Evolutionary conservation across 345 rosid genomes (phyloP).

Genomic region (Syzygium grande): DNA sequence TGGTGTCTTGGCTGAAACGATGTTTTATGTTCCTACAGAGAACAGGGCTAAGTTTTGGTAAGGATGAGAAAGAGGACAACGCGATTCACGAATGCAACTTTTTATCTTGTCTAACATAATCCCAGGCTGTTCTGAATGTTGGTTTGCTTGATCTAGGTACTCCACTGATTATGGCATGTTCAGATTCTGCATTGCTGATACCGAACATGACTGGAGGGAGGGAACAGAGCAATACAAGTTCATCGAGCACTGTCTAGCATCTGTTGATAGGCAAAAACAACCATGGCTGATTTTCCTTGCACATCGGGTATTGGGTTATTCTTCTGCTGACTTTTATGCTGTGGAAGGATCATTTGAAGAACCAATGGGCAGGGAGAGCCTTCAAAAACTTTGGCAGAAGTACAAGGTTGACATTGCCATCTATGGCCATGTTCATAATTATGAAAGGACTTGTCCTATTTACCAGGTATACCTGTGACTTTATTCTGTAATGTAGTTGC

Average conservation of each 20-base stretch:
- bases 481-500: neutral
- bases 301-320: conserved; percentile 75
- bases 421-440: conserved; percentile 79
- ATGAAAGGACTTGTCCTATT: conserved; percentile 71
- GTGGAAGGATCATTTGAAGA: conserved; percentile 50
- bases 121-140: neutral
- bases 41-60: conserved; percentile 66
- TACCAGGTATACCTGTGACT: conserved; percentile 37
- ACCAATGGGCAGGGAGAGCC: conserved; percentile 72
- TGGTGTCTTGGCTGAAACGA: conserved; percentile 43
- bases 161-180: conserved; percentile 73
- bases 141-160: conserved; percentile 31
- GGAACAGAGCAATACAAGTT: conserved; percentile 62
- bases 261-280: conserved; percentile 69
- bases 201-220: conserved; percentile 83
- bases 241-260: conserved; percentile 60
- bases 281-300: conserved; percentile 79
- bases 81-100: neutral
- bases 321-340: conserved; percentile 45
- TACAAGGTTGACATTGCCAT: conserved; percentile 72
- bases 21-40: conserved; percentile 47
- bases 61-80: neutral
- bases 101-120: neutral
- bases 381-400: conserved; percentile 84
- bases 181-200: conserved; percentile 69